Evolutionary conservation across 1,284 basidiomycete species (phyloP).

Genomic region (Stygiomarasmius scandens): DNA sequence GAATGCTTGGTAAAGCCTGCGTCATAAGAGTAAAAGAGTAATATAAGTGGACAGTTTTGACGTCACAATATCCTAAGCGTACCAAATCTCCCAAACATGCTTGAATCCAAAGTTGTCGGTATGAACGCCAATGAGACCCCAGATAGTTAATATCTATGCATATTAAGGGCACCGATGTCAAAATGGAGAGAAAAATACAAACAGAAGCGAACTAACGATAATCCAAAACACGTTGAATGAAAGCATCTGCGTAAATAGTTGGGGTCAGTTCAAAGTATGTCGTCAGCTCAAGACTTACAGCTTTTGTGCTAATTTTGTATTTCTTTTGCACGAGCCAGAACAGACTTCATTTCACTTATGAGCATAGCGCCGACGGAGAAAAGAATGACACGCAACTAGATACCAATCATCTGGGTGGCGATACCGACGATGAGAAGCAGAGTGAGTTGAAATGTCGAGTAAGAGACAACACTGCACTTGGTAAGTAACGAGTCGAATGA

Average conservation of each 20-base stretch:
- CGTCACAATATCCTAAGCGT: constrained; percentile 13
- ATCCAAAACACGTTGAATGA: constrained; percentile 77
- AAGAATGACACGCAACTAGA: constrained; percentile 51
- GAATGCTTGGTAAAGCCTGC: constrained; percentile 70
- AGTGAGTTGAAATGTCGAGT: constrained; percentile 69
- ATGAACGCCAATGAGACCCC: constrained; percentile 79
- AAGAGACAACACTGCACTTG: constrained; percentile 53
- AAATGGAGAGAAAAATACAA: neutral
- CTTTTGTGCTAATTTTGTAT: constrained; percentile 73
- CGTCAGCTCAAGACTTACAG: constrained; percentile 39
- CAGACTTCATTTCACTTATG: constrained; percentile 40
- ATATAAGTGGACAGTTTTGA: neutral
- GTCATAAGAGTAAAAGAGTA: neutral
- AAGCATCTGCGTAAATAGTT: constrained; percentile 54
- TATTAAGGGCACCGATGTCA: neutral
- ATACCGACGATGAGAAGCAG: constrained; percentile 79
- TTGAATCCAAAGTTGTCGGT: constrained; percentile 79
- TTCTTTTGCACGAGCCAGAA: constrained; percentile 82
- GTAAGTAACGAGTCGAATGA: constrained; percentile 10
- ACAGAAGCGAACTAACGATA: constrained; percentile 40
- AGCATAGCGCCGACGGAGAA: neutral
- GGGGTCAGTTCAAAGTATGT: neutral
- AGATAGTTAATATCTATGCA: constrained; percentile 64
- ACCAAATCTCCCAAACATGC: constrained; percentile 83
- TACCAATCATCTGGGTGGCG: constrained; percentile 71